Conservation (phyloP, 2,329 filamentous ascomycete genomes). For the Talaromyces sp. region DNA sequence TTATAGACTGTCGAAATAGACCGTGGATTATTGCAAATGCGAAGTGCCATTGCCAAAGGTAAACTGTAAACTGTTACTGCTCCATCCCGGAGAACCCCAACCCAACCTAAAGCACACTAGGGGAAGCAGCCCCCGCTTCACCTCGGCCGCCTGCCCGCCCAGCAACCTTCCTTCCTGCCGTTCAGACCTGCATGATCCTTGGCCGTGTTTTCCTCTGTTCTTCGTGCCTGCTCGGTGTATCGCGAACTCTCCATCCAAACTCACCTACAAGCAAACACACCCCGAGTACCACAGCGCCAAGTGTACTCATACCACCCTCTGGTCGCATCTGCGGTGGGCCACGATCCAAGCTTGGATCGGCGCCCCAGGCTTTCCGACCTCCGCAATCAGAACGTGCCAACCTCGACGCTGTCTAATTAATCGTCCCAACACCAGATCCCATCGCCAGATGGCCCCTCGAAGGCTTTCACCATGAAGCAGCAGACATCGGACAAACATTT, state of each 20-base stretch:
- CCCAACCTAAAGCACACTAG: background rate
- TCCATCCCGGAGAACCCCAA: background rate
- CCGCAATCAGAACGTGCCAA: background rate
- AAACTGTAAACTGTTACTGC: background rate
- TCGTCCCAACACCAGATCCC: background rate
- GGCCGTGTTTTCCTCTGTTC: background rate
- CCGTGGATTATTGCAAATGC: too few species aligned
- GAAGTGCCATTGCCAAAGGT: background rate
- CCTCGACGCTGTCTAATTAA: background rate
- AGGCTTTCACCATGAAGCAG: conserved; percentile 25
- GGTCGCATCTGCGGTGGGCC: background rate
- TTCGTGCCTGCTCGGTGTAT: background rate
- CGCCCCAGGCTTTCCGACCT: background rate
- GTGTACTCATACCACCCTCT: background rate
- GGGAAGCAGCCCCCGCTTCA: background rate
- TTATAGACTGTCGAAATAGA: background rate
- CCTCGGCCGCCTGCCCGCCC: background rate
- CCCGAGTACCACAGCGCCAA: background rate
- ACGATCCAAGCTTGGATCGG: background rate
- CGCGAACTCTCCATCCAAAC: background rate
- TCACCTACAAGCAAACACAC: background rate
- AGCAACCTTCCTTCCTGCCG: background rate
- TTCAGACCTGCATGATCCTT: background rate
- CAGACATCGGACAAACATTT: conserved; percentile 33
- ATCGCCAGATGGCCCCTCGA: conserved; percentile 8